phyloP scores from a whole-genome alignment of 495 filamentous ascomycete species.

The Jackrogersella minutella region DNA sequence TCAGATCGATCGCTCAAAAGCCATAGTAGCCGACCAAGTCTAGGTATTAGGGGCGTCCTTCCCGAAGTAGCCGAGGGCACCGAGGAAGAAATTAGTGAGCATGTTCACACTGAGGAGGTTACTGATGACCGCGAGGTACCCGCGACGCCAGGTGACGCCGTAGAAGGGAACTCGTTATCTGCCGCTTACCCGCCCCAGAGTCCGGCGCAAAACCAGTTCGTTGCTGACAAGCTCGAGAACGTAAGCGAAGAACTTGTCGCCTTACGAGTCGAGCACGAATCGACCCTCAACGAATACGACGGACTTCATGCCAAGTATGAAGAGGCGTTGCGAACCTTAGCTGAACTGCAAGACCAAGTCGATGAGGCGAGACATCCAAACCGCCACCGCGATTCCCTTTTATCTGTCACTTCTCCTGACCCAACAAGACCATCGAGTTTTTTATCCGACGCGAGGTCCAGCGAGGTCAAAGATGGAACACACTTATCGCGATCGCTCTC shows the following conservation, averaged over 20 bases:
- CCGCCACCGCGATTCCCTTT: constrained; percentile 59
- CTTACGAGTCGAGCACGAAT: constrained; percentile 88
- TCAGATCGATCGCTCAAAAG: constrained; percentile 62
- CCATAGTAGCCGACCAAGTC: constrained; percentile 59
- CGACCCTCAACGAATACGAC: constrained; percentile 81
- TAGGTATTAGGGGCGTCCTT: constrained; percentile 59
- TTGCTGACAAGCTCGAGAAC: constrained; percentile 91
- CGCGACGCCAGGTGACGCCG: constrained; percentile 38
- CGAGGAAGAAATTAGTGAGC: constrained; percentile 52
- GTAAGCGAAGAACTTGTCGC: constrained; percentile 93
- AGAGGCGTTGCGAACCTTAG: constrained; percentile 80
- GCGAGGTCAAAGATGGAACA: constrained; percentile 76
- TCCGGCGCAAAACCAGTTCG: constrained; percentile 82
- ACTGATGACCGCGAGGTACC: constrained; percentile 1
- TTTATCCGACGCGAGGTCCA: constrained; percentile 85
- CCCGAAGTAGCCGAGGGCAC: constrained; percentile 54
- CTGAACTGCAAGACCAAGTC: constrained; percentile 82
- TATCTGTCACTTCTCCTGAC: constrained; percentile 64
- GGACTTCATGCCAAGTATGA: constrained; percentile 89
- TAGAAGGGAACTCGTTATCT: constrained; percentile 26
- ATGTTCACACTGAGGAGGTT: constrained; percentile 19
- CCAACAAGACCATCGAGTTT: constrained; percentile 83
- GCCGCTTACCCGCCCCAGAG: constrained; percentile 63
- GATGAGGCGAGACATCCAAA: constrained; percentile 80
- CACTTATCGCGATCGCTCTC: constrained; percentile 93